phyloP scores from a whole-genome alignment of 2,329 filamentous ascomycete species.

The Ambrosiella cleistominuta region DNA sequence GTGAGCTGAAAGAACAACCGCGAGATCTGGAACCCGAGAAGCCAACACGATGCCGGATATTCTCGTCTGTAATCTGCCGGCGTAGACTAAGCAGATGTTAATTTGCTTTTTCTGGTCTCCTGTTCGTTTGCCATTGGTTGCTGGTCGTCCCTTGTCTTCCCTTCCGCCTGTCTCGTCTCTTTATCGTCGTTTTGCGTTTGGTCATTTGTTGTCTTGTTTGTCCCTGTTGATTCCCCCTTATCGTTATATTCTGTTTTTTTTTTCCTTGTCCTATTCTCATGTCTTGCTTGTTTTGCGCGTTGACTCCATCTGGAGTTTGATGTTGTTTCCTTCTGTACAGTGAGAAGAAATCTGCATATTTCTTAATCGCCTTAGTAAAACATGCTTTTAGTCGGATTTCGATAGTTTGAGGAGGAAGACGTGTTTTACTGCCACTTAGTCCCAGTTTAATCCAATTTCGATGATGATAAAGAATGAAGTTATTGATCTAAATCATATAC shows the following conservation, averaged over 20 bases:
- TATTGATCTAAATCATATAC: not conserved
- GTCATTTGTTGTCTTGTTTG: conserved; percentile 7
- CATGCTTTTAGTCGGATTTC: not conserved
- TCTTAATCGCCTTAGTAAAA: not conserved
- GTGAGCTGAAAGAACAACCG: not conserved
- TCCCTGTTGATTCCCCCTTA: conserved; percentile 3
- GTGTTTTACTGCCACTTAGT: not conserved
- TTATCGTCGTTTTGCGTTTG: conserved; percentile 13
- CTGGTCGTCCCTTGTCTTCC: not conserved
- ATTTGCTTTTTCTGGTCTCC: not conserved
- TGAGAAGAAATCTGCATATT: not conserved
- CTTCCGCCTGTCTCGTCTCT: conserved; percentile 5
- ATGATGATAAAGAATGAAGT: not conserved
- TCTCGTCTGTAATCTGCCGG: not conserved
- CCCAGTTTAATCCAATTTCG: not conserved
- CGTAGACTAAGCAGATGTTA: not conserved
- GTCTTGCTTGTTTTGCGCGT: conserved; percentile 1
- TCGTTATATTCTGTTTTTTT: conserved; percentile 6
- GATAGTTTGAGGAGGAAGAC: not conserved
- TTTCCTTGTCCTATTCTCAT: not conserved
- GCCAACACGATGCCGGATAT: not conserved
- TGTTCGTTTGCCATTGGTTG: not conserved
- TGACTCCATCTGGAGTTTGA: not conserved
- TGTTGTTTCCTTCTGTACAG: not conserved
- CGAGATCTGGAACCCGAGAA: not conserved